Evolutionary conservation across 805 yeast species (phyloP).

Genomic region (Spathaspora sp.): DNA sequence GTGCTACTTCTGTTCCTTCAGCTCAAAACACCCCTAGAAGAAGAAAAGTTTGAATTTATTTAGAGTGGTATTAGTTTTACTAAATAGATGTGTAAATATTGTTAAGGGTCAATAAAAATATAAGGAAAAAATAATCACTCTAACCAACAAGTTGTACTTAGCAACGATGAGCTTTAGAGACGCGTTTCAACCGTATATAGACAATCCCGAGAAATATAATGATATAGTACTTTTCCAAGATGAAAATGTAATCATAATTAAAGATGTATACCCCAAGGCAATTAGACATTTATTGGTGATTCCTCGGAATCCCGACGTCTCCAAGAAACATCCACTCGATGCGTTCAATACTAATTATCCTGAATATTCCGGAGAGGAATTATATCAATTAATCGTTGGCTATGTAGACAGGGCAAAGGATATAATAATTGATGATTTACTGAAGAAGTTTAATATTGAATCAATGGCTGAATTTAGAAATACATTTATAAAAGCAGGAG

Average conservation of each 20-base stretch:
- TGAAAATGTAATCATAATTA: conserved; percentile 50
- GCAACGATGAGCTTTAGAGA: conserved; percentile 43
- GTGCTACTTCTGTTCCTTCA: not conserved
- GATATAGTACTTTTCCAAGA: conserved; percentile 45
- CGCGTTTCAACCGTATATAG: conserved; percentile 48
- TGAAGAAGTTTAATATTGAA: conserved; percentile 10
- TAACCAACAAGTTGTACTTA: not conserved
- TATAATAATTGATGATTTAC: conserved; percentile 26
- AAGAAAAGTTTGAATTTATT: conserved; percentile 11
- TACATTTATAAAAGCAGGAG: conserved; percentile 48
- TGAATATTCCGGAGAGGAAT: conserved; percentile 11
- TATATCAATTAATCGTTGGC: conserved; percentile 20
- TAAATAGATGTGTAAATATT: no score
- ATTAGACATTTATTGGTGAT: conserved; percentile 56
- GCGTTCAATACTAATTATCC: conserved; percentile 35
- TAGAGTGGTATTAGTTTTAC: not conserved
- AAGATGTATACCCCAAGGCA: conserved; percentile 65
- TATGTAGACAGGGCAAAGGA: conserved; percentile 38
- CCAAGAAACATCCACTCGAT: conserved; percentile 48
- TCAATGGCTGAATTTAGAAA: conserved; percentile 15
- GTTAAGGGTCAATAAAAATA: not conserved
- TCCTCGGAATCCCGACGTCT: conserved; percentile 44
- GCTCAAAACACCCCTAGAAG: conserved; percentile 10
- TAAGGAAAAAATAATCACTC: not conserved
- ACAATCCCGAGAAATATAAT: conserved; percentile 36